These are phyloP conservation scores for Solanum pimpinellifolium DNA, from an alignment of 257 asterid species.

Conservation along the genomic window DNA sequence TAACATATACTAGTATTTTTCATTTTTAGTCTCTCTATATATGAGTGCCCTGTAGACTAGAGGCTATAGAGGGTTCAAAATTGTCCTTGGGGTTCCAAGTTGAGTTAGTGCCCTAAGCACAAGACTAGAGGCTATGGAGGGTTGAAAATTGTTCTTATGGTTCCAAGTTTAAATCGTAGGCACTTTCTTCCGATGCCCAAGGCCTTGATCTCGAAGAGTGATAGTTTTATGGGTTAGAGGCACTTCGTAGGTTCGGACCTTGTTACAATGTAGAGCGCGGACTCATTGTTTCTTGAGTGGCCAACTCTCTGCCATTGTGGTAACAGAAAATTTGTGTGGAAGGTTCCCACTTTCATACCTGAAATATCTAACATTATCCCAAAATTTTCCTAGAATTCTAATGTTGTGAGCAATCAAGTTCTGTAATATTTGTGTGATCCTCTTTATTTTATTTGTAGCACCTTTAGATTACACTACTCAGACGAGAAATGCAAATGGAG, in stretches of 20 bases:
- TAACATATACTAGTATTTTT: no score
- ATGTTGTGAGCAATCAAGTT: neutral
- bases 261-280: no score
- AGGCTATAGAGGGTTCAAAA: no score
- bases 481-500: slow-evolving; percentile 51
- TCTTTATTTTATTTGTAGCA: slow-evolving; percentile 12
- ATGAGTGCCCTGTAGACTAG: neutral
- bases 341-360: neutral
- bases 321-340: neutral
- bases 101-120: neutral
- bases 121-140: neutral
- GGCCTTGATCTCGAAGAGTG: neutral
- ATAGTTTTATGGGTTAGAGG: neutral
- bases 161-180: neutral
- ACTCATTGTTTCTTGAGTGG: neutral
- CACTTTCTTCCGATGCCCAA: neutral
- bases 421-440: neutral
- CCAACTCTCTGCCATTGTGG: neutral
- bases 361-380: neutral
- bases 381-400: neutral
- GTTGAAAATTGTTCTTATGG: neutral
- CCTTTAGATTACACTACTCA: slow-evolving; percentile 74
- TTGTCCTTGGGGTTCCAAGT: no score
- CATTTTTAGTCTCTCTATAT: neutral
- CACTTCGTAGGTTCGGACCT: no score